Evolutionary conservation across 192 early-diverging fungal genomes (phyloP), one percentile per base, ranked within the genome.

Genomic region (Jimgerdemannia flammicorona): DNA sequence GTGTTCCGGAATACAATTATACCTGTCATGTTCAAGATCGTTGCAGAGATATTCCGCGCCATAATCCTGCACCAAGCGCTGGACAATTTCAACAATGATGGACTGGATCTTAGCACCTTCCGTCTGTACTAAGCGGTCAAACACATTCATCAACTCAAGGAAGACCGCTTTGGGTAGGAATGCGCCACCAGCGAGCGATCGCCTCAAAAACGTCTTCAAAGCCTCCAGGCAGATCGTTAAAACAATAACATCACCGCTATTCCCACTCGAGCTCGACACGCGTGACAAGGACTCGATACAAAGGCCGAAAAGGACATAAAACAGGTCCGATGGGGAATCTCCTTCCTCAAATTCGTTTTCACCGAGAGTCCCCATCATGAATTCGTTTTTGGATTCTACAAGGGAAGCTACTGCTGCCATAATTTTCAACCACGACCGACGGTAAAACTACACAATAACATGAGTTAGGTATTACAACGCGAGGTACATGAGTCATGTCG

Each of bases 51-150:
- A 80, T 3, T 63, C 64, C 17, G 44, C 69, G 3, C 80, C 79
- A 68, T 82, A 84, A 64, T 83, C 78, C 43, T 72, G 64, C 44
- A 89, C 78, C 42, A 91, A 67, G 70, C 87, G 87, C 29, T 78
- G 73, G 3, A 90, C 75, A 17, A 88, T 83, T 41, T 82, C 81
- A 14, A 92, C 78, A 39, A 91, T 84, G 18, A 87, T 66, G 4
- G 75, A 72, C 69, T 93, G 91, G 3, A 91, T 87, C 3, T 77
- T 71, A 42, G 80, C 82, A 64, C 89, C 90, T 77, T 92, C 91
- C 64, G 90, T 92, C 77, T 93, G 89, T 39, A 91, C 78, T 4
- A 95, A 76, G 65, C 91, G 81, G 77, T 93, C 92, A 67, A 93
- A 87, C 17, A 93, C 85, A 66, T 81, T 87, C 78, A 91, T 83